Conservation (phyloP, 371 early-diverging fungal genomes). For the Phascolomyces articulosus region DNA sequence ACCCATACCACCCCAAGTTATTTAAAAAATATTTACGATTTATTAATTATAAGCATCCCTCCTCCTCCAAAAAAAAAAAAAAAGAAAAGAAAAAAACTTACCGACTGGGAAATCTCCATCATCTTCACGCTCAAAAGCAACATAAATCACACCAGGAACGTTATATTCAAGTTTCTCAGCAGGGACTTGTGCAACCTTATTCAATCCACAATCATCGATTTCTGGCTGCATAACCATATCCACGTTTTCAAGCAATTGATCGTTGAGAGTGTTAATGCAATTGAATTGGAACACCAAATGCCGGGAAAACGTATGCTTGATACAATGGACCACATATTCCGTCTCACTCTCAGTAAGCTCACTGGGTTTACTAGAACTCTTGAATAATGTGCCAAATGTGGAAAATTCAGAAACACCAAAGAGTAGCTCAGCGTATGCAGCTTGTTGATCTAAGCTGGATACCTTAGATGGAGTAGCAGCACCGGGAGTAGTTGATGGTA, state of each 20-base stretch:
- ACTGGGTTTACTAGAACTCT: constrained; percentile 75
- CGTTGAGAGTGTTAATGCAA: constrained; percentile 92
- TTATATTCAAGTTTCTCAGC: constrained; percentile 76
- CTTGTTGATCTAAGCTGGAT: constrained; percentile 67
- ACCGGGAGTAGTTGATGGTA: constrained; percentile 20
- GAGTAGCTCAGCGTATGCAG: constrained; percentile 75
- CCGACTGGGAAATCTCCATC: constrained; percentile 61
- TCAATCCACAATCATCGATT: constrained; percentile 64
- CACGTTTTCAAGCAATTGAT: constrained; percentile 90
- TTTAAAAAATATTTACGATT: too few relatives aligned
- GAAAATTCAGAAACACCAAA: constrained; percentile 83
- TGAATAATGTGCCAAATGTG: constrained; percentile 84
- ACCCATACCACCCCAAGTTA: too few relatives aligned
- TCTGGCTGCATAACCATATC: constrained; percentile 83
- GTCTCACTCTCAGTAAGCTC: constrained; percentile 94
- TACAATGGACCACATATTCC: constrained; percentile 90
- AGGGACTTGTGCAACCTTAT: constrained; percentile 64
- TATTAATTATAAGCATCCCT: too few relatives aligned
- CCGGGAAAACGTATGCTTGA: constrained; percentile 90
- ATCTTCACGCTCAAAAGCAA: constrained; percentile 73
- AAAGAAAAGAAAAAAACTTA: constrained; percentile 12
- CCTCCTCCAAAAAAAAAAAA: too few relatives aligned
- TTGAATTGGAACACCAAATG: constrained; percentile 97
- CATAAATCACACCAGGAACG: constrained; percentile 81
- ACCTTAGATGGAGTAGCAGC: constrained; percentile 20